Evolutionary conservation across 306 rosid genomes (phyloP).

Genomic region (Senna siamea): DNA sequence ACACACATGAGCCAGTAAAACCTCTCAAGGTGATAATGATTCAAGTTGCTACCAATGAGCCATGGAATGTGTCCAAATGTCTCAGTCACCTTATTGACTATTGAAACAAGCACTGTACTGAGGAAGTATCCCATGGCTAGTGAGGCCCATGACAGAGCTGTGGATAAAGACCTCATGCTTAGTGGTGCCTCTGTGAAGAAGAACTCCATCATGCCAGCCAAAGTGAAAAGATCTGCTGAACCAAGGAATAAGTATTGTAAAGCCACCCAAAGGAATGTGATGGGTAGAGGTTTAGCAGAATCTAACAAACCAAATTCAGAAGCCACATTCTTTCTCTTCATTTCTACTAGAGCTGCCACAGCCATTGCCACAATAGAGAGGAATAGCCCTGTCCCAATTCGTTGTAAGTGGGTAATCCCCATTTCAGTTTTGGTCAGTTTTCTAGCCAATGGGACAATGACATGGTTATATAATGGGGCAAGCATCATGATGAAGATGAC

Average conservation of each 20-base stretch:
- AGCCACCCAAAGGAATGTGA: conserved; percentile 75
- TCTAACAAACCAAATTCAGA: conserved; percentile 36
- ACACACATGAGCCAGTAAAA: conserved; percentile 81
- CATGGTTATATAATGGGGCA: conserved; percentile 68
- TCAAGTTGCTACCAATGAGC: conserved; percentile 67
- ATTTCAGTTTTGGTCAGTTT: conserved; percentile 58
- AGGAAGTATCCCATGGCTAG: conserved; percentile 77
- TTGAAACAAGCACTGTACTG: conserved; percentile 67
- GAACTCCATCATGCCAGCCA: conserved; percentile 86
- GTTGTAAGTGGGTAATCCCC: conserved; percentile 66
- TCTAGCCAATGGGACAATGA: conserved; percentile 61
- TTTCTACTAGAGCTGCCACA: conserved; percentile 81
- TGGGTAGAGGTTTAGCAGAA: conserved; percentile 58
- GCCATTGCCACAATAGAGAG: conserved; percentile 79
- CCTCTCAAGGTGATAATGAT: conserved; percentile 72
- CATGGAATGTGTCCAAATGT: conserved; percentile 56
- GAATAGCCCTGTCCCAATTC: conserved; percentile 73
- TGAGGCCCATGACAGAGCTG: conserved; percentile 80
- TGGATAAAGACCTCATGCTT: conserved; percentile 78
- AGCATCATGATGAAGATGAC: conserved; percentile 74
- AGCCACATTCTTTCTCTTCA: conserved; percentile 65
- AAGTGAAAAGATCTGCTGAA: conserved; percentile 76
- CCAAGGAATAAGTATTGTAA: conserved; percentile 76
- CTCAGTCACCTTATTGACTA: conserved; percentile 53
- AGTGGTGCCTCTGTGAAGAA: conserved; percentile 85